Percentiles rank a stretch among this genome's conserved stretches.
Evolutionary conservation across 805 yeast species (phyloP).

Genomic region (Hanseniaspora thailandica): DNA sequence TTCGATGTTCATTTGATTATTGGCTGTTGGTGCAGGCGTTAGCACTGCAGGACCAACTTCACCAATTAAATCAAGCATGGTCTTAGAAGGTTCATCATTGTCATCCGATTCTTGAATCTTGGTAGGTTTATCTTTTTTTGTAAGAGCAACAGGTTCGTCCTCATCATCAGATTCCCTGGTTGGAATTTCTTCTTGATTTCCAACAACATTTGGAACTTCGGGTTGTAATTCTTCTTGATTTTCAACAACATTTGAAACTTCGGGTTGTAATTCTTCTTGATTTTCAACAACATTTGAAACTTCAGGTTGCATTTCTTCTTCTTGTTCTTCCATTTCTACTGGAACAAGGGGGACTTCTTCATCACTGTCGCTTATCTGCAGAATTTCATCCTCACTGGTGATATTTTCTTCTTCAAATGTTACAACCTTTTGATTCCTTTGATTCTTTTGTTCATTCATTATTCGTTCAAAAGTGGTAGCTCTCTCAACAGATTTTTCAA

Average conservation of each 20-base stretch:
- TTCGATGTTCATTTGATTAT: not conserved
- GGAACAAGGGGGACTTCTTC: no score
- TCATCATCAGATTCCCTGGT: no score
- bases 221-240: no score
- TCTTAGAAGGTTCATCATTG: not conserved
- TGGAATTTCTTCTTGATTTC: not conserved
- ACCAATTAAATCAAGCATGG: not conserved
- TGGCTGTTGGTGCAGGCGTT: not conserved
- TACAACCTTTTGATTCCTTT: not conserved
- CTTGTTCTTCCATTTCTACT: no score
- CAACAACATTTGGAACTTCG: not conserved
- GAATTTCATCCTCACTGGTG: not conserved
- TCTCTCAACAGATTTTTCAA: no score
- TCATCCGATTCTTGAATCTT: not conserved
- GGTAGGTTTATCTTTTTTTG: not conserved
- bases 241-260: no score
- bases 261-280: no score
- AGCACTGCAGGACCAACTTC: not conserved
- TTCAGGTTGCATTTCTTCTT: no score
- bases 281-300: no score
- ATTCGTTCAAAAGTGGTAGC: not conserved
- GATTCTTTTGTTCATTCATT: not conserved
- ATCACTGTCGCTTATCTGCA: no score
- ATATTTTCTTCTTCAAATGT: not conserved
- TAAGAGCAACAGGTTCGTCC: no score